These are phyloP conservation scores for Allium cepa DNA, from an alignment of 106 monocot genomes.

Conservation along the genomic window DNA sequence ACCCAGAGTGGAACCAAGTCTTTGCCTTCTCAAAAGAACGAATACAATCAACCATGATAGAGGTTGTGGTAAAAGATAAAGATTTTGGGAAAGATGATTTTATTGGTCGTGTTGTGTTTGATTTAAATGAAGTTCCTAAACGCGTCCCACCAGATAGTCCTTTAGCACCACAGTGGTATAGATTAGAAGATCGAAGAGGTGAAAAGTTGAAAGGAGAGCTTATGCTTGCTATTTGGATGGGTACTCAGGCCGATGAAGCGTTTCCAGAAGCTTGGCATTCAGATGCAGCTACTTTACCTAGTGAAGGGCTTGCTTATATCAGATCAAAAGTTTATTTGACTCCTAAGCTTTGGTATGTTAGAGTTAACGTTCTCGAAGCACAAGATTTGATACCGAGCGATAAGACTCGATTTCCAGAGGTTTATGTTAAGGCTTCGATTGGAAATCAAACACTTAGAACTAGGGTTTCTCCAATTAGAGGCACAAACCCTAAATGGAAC, in stretches of 20 bases:
- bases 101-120: constrained; percentile 28
- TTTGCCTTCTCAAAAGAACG: constrained; percentile 55
- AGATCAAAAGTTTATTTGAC: constrained; percentile 47
- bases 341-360: constrained; percentile 44
- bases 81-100: constrained; percentile 30
- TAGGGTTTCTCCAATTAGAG: constrained; percentile 11
- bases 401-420: constrained; percentile 26
- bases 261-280: constrained; percentile 49
- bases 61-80: constrained; percentile 34
- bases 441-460: constrained; percentile 34
- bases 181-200: constrained; percentile 23
- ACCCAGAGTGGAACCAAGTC: constrained; percentile 56
- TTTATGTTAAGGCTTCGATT: constrained; percentile 31
- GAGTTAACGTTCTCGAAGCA: constrained; percentile 43
- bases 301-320: constrained; percentile 24
- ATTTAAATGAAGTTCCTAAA: constrained; percentile 33
- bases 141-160: constrained; percentile 45
- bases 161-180: constrained; percentile 46
- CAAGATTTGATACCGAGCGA: constrained; percentile 31
- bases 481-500: constrained; percentile 47
- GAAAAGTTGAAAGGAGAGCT: constrained; percentile 33
- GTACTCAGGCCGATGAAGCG: constrained; percentile 50
- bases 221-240: constrained; percentile 52
- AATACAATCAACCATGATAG: constrained; percentile 29
- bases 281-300: constrained; percentile 31